Evolutionary conservation across 805 yeast species (phyloP), one percentile per base, ranked within the genome.

Genomic region (Saccharomycopsis microspora): DNA sequence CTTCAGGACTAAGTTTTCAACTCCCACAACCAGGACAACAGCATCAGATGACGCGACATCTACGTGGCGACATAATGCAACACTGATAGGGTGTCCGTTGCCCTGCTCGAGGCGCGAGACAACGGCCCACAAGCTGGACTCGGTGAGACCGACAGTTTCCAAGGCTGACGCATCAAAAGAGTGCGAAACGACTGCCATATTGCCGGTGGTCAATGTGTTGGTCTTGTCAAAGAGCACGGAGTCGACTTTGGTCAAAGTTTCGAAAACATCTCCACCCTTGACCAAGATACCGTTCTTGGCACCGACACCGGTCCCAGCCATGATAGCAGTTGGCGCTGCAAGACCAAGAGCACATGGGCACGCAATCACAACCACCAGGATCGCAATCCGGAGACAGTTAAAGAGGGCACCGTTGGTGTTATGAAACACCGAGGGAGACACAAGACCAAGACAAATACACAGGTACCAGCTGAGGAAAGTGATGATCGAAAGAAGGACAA

Each of bases 251-350:
- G 76, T 76, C 5, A 93, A 81, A 48, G 67, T 71, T 59, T 93
- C 97, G 52, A 93, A 71, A 10, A 85, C 76, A 45, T 83, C 95
- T 28, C 97, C 98, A 43, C 97, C 96, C 63, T 90, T 93, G 57
- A 93, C 84, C 46, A 93, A 68, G 4, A 93, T 83, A 19, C 98
- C 97, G 62, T 86, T 71, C 9, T 75, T 64, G 0, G 98, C 97
- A 39, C 96, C 97, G 28, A 87, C 82, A 39, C 98, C 98, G 2
- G 97, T 90, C 5, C 97, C 98, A 2, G 93, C 98, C 97, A 94
- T 93, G 7, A 93, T 86, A 0, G 97, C 97, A 1, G 98, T 94
- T 1, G 99, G 99, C 0, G 97, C 95, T 3, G 97, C 97, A 44
- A 93, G 70, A 3, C 98, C 99, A 29, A 93, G 66, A 0, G 98